These are phyloP conservation scores for Piloderma croceum DNA, from an alignment of 768 basidiomycete genomes.

Conservation along the genomic window DNA sequence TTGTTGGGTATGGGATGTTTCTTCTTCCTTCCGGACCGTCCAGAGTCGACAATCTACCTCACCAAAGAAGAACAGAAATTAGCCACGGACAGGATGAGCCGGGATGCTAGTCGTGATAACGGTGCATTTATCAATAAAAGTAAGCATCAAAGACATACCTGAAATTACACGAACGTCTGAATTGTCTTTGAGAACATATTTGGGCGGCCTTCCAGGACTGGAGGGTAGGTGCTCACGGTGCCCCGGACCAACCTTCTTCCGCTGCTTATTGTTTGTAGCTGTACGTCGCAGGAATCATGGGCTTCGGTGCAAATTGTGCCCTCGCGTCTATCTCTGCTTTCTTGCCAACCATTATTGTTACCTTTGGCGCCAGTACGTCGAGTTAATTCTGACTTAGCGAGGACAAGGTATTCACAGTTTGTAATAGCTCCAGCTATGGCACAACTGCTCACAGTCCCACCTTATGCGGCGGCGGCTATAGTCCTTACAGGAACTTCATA, in stretches of 20 bases:
- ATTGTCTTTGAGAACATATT: not conserved
- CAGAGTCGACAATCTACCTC: constrained; percentile 62
- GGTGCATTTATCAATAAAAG: constrained; percentile 63
- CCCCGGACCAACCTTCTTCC: too few species aligned
- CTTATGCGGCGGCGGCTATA: constrained; percentile 66
- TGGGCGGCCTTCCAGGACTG: constrained; percentile 41
- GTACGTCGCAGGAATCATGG: constrained; percentile 64
- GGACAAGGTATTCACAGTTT: too few species aligned
- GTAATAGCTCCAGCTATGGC: constrained; percentile 53
- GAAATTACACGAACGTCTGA: not conserved
- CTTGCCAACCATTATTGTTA: constrained; percentile 74
- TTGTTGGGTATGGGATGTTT: constrained; percentile 53
- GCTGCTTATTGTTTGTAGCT: constrained; percentile 31
- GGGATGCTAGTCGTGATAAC: constrained; percentile 58
- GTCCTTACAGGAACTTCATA: constrained; percentile 57
- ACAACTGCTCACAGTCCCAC: constrained; percentile 76
- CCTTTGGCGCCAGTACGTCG: constrained; percentile 63
- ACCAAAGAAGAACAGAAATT: constrained; percentile 42
- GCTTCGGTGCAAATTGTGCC: constrained; percentile 73
- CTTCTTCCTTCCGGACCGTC: constrained; percentile 60
- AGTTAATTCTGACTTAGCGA: too few species aligned
- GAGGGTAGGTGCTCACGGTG: too few species aligned
- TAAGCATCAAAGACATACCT: too few species aligned
- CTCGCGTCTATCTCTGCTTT: constrained; percentile 77
- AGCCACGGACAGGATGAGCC: constrained; percentile 61